These are phyloP conservation scores for Eremochloa ophiuroides DNA, from an alignment of 176 grass and related monocot genomes.

Conservation along the genomic window DNA sequence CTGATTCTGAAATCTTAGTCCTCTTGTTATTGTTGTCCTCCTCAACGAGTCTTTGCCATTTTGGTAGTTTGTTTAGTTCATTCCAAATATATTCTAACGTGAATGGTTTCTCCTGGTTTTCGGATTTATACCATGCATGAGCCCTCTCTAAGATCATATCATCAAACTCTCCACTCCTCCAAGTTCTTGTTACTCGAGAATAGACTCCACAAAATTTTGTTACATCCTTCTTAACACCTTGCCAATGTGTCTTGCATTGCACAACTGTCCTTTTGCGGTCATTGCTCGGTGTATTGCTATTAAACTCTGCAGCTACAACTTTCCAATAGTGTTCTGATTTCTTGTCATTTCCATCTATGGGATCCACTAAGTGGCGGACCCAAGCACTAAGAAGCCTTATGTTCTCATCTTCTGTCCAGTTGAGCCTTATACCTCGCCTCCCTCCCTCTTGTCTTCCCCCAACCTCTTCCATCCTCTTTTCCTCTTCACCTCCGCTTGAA, in stretches of 20 bases:
- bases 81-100: not conserved
- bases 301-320: not conserved
- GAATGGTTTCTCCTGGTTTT: not conserved
- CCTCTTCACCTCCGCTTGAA: not conserved
- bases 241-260: not conserved
- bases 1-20: too few relatives aligned
- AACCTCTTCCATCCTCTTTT: too few relatives aligned
- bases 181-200: not conserved
- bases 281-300: not conserved
- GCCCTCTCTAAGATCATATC: not conserved
- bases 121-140: not conserved
- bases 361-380: not conserved
- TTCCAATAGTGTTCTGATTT: not conserved
- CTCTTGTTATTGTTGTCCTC: too few relatives aligned
- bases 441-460: not conserved
- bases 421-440: not conserved
- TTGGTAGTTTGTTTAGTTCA: not conserved
- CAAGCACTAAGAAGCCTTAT: not conserved
- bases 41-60: not conserved
- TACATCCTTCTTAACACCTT: not conserved
- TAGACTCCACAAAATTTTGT: not conserved
- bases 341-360: not conserved
- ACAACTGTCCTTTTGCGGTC: not conserved
- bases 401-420: not conserved
- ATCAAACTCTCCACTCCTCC: not conserved